Conservation (phyloP, 176 grass and related monocot genomes). For the Chloris gayana region DNA sequence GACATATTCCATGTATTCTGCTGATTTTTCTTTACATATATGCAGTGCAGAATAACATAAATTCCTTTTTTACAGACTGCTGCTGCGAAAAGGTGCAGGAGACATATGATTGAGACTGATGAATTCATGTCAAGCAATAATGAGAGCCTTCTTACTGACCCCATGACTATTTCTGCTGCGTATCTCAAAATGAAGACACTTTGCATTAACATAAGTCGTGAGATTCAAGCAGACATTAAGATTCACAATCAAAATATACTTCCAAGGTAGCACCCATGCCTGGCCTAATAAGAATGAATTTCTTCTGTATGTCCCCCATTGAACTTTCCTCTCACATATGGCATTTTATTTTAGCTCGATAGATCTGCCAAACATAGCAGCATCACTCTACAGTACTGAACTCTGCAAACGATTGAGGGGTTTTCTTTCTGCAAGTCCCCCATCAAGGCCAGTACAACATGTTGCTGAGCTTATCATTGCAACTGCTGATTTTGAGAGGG, state of each 20-base stretch:
- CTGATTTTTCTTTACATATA: neutral
- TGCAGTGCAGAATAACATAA: constrained; percentile 20
- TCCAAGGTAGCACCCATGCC: constrained; percentile 64
- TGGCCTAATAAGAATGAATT: constrained; percentile 17
- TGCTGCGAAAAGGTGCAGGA: constrained; percentile 81
- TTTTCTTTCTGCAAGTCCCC: constrained; percentile 88
- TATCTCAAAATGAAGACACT: constrained; percentile 96
- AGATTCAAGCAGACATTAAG: constrained; percentile 96
- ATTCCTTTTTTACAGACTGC: constrained; percentile 61
- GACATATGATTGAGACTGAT: constrained; percentile 95
- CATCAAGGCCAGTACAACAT: constrained; percentile 76
- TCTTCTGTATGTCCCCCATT: neutral
- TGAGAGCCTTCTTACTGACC: constrained; percentile 76
- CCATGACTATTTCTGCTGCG: constrained; percentile 77
- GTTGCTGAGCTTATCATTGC: constrained; percentile 85
- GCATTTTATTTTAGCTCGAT: constrained; percentile 62
- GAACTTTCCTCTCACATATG: constrained; percentile 24
- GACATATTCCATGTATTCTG: neutral
- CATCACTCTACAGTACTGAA: constrained; percentile 81
- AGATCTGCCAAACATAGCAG: constrained; percentile 94
- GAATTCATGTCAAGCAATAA: constrained; percentile 86
- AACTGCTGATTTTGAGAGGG: constrained; percentile 88
- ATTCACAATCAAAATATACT: constrained; percentile 96
- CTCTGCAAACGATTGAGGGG: constrained; percentile 80
- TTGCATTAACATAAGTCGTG: constrained; percentile 80